Evolutionary conservation across 305 asterid species (phyloP), one percentile per base, ranked within the genome.

Genomic region (Solanum hybrid): DNA sequence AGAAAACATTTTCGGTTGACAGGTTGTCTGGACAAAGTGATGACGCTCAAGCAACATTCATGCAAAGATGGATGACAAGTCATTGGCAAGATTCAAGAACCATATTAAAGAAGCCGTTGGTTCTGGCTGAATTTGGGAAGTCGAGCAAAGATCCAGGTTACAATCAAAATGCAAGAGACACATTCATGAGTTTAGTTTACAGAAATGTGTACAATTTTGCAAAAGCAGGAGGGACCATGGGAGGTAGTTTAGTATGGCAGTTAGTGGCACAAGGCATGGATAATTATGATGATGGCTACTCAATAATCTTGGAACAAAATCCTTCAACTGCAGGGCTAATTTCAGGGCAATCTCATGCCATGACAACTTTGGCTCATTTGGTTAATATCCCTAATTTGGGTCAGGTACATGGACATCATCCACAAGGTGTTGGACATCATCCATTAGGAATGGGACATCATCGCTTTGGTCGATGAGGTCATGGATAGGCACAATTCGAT

Each of bases 111-210:
- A 96, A 95, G 90, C 98, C 99, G 6, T 77, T 97, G 6, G 91
- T 96, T 0, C 79, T 97, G 1, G 93, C 95, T 0, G 99, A 97
- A 73, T 96, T 96, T 6, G 98, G 99, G 5, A 95, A 94, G 88
- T 94, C 98, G 0, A 93, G 92, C 90, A 94, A 92, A 87, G 96
- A 94, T 72, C 89, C 94, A 2, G 96, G 95, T 1, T 96, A 76
- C 89, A 93, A 29, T 42, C 6, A 90, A 69, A 89, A 31, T 2
- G 91, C 24, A 7, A 89, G 98, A 24, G 93, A 95, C 71, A 42
- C 35, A 56, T 96, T 79, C 95, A 92, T 94, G 91, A 91, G 92
- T 12, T 87, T 86, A 26, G 92, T 95, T 6, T 96, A 95, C 88
- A 90, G 91, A 46, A 94, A 92, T 22, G 92, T 92, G 1, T 94